These are phyloP conservation scores for Purpureocillium takamizusanense DNA, from an alignment of 2,329 filamentous ascomycete genomes.

Conservation along the genomic window DNA sequence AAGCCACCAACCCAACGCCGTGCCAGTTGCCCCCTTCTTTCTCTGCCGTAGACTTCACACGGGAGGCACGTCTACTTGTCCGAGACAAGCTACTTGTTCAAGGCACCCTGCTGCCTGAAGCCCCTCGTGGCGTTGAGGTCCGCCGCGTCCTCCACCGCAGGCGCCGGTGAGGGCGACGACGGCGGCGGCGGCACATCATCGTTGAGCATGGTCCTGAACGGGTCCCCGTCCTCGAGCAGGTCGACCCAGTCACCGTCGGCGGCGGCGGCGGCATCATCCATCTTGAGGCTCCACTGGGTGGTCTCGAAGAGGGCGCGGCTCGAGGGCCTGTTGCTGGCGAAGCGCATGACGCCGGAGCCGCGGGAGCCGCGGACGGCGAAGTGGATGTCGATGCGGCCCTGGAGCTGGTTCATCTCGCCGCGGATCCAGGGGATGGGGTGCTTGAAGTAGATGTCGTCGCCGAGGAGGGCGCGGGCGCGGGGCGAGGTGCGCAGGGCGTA, in stretches of 20 bases:
- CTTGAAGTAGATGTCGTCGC: slow-evolving; percentile 79
- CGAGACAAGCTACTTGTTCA: slow-evolving; percentile 20
- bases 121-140: slow-evolving; percentile 27
- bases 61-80: background rate
- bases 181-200: slow-evolving; percentile 29
- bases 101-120: slow-evolving; percentile 38
- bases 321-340: slow-evolving; percentile 62
- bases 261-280: slow-evolving; percentile 31
- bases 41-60: too few species aligned
- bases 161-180: slow-evolving; percentile 5
- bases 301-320: slow-evolving; percentile 67
- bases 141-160: slow-evolving; percentile 23
- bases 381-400: slow-evolving; percentile 77
- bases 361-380: slow-evolving; percentile 81
- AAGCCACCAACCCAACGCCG: too few species aligned
- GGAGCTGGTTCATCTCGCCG: slow-evolving; percentile 87
- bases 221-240: slow-evolving; percentile 63
- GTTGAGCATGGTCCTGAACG: slow-evolving; percentile 48
- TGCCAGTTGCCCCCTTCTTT: background rate
- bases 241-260: slow-evolving; percentile 47
- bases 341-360: slow-evolving; percentile 64
- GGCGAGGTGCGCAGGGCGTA: slow-evolving; percentile 82
- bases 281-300: slow-evolving; percentile 78
- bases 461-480: slow-evolving; percentile 66
- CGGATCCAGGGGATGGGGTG: slow-evolving; percentile 74